phyloP scores from a whole-genome alignment of 2,329 filamentous ascomycete genomes.

The Monilinia laxa region DNA sequence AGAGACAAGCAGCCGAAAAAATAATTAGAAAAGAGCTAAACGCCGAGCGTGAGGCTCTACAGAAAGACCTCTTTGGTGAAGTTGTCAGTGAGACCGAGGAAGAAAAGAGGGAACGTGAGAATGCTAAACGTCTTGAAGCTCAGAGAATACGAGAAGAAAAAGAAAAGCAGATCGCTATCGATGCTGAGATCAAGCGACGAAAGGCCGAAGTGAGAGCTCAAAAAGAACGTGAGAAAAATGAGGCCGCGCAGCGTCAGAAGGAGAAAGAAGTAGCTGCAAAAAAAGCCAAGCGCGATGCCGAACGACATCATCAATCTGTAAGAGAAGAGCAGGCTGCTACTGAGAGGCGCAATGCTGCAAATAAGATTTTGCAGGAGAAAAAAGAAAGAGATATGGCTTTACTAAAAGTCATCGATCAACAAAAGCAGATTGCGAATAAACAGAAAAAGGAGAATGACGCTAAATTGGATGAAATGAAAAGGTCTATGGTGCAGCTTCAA shows the following conservation, averaged over 20 bases:
- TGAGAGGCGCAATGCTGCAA: constrained; percentile 20
- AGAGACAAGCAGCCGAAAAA: constrained; percentile 27
- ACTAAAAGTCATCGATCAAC: constrained; percentile 13
- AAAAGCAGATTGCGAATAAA: constrained; percentile 17
- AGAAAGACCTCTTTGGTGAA: constrained; percentile 32
- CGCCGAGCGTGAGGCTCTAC: constrained; percentile 19
- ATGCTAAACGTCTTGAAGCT: constrained; percentile 5
- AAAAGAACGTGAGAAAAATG: constrained; percentile 21
- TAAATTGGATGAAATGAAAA: background rate
- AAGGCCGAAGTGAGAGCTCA: constrained; percentile 17
- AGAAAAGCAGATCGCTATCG: background rate
- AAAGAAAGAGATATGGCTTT: constrained; percentile 22
- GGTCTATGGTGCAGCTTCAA: background rate
- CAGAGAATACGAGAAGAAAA: background rate
- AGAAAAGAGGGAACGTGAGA: constrained; percentile 13
- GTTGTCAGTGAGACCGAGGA: constrained; percentile 26
- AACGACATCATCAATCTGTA: constrained; percentile 20
- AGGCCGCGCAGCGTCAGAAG: constrained; percentile 20
- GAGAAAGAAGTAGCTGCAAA: constrained; percentile 20
- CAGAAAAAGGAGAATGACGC: background rate
- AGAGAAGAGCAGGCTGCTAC: constrained; percentile 4
- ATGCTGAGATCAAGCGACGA: background rate
- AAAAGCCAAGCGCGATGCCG: constrained; percentile 23
- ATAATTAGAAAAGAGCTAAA: constrained; percentile 29
- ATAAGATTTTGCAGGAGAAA: constrained; percentile 20